Conservation (phyloP, 2,329 filamentous ascomycete genomes). For the Xylariaceae sp. region DNA sequence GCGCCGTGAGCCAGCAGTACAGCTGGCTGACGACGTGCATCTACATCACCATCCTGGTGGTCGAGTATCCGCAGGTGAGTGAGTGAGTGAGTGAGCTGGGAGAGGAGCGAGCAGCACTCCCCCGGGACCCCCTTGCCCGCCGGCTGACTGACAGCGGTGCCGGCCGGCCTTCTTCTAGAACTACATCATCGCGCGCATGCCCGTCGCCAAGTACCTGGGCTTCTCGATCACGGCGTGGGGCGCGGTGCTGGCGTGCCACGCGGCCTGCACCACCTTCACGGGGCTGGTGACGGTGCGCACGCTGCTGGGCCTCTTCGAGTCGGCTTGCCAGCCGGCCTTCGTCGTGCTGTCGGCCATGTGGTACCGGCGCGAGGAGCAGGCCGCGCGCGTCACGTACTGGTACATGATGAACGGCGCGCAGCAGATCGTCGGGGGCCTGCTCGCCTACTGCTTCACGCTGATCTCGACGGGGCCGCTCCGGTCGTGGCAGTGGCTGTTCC, state of each 20-base stretch:
- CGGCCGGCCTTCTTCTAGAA: slow-evolving; percentile 21
- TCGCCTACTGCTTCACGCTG: slow-evolving; percentile 56
- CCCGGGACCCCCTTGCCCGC: no score
- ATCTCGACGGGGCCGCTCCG: slow-evolving; percentile 45
- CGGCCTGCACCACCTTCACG: slow-evolving; percentile 52
- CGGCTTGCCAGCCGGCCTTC: slow-evolving; percentile 61
- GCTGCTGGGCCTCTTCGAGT: slow-evolving; percentile 64
- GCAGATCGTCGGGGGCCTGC: slow-evolving; percentile 63
- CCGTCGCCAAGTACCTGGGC: slow-evolving; percentile 59
- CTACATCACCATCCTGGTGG: slow-evolving; percentile 62
- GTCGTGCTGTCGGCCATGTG: slow-evolving; percentile 61
- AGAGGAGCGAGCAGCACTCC: no score
- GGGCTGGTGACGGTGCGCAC: slow-evolving; percentile 54
- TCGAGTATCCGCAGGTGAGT: slow-evolving; percentile 59
- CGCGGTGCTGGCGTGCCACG: slow-evolving; percentile 49
- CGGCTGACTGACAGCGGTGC: no score
- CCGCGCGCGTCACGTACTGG: slow-evolving; percentile 61
- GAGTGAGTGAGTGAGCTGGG: no score
- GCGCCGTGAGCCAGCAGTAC: slow-evolving; percentile 41
- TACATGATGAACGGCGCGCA: slow-evolving; percentile 73
- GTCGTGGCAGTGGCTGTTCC: slow-evolving; percentile 63
- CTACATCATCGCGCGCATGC: slow-evolving; percentile 54
- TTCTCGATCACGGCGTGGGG: slow-evolving; percentile 61
- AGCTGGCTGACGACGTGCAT: slow-evolving; percentile 68
- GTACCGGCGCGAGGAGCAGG: slow-evolving; percentile 64